Percentiles rank a stretch among this genome's conserved stretches.
phyloP scores from a whole-genome alignment of 495 filamentous ascomycete genomes.

The Penicillium macrosclerotiorum region DNA sequence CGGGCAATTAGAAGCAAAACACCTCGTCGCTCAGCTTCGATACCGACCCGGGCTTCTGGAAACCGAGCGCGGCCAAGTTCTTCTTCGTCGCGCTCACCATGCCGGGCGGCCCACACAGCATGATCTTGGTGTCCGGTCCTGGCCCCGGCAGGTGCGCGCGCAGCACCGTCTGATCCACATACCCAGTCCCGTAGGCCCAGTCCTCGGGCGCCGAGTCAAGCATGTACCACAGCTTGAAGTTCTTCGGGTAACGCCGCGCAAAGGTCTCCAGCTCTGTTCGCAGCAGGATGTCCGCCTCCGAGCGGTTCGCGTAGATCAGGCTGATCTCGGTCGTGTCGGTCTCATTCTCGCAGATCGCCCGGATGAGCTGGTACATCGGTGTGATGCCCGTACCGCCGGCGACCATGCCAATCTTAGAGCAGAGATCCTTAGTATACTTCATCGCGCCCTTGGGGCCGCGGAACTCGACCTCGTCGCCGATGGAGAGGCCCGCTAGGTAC shows the following conservation, averaged over 20 bases:
- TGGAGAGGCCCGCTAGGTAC: constrained; percentile 35
- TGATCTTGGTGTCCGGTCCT: constrained; percentile 29
- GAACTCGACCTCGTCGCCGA: constrained; percentile 41
- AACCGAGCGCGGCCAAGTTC: constrained; percentile 32
- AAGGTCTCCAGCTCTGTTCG: constrained; percentile 49
- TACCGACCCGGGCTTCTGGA: constrained; percentile 30
- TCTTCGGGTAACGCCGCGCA: constrained; percentile 34
- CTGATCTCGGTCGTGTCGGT: constrained; percentile 47
- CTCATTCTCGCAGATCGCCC: constrained; percentile 50
- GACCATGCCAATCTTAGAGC: constrained; percentile 40
- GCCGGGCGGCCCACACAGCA: constrained; percentile 43
- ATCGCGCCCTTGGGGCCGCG: constrained; percentile 47
- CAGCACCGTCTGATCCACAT: constrained; percentile 25
- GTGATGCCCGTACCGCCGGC: constrained; percentile 58
- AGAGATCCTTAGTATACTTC: constrained; percentile 31
- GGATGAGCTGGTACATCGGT: constrained; percentile 55
- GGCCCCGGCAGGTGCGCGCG: constrained; percentile 19
- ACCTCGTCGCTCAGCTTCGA: constrained; percentile 40
- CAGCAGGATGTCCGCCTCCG: constrained; percentile 38
- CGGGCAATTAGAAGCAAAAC: constrained; percentile 41
- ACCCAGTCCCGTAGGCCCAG: constrained; percentile 30
- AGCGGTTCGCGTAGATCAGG: constrained; percentile 47
- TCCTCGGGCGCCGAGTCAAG: constrained; percentile 32
- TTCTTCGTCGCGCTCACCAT: constrained; percentile 41
- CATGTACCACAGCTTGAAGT: constrained; percentile 47